phyloP scores from a whole-genome alignment of 441 rosid species.

The Syzygium syzygioides region DNA sequence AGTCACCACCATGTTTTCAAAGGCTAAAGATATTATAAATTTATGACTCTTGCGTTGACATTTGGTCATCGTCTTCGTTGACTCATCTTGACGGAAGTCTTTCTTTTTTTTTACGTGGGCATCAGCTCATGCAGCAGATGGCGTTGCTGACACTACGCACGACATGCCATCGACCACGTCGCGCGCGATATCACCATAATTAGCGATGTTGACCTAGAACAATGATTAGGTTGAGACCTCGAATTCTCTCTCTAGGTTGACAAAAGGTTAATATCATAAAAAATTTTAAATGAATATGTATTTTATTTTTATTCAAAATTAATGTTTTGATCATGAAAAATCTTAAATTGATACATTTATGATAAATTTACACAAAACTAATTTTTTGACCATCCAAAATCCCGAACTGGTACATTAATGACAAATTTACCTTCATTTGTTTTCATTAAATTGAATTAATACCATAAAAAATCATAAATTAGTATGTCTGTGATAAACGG shows the following conservation, averaged over 20 bases:
- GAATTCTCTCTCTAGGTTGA: not conserved
- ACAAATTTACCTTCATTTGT: too few relatives aligned
- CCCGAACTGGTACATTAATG: too few relatives aligned
- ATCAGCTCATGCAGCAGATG: not conserved
- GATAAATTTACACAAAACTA: too few relatives aligned
- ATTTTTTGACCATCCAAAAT: too few relatives aligned
- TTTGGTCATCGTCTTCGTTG: not conserved
- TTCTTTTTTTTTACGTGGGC: not conserved
- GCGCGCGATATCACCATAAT: not conserved
- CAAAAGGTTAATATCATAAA: not conserved
- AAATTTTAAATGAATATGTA: not conserved
- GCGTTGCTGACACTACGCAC: not conserved
- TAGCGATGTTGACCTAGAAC: not conserved
- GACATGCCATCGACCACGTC: not conserved
- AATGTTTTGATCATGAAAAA: too few relatives aligned
- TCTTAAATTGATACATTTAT: accelerated
- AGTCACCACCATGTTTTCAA: not conserved
- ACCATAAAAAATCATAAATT: too few relatives aligned
- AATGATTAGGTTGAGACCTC: not conserved
- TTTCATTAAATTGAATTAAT: too few relatives aligned
- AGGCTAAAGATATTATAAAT: not conserved
- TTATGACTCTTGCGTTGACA: not conserved
- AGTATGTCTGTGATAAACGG: too few relatives aligned
- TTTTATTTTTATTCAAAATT: too few relatives aligned
- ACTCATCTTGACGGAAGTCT: not conserved